Base-by-base conservation (phyloP, 208 protist species). In the Wallacemonas sp. region DNA sequence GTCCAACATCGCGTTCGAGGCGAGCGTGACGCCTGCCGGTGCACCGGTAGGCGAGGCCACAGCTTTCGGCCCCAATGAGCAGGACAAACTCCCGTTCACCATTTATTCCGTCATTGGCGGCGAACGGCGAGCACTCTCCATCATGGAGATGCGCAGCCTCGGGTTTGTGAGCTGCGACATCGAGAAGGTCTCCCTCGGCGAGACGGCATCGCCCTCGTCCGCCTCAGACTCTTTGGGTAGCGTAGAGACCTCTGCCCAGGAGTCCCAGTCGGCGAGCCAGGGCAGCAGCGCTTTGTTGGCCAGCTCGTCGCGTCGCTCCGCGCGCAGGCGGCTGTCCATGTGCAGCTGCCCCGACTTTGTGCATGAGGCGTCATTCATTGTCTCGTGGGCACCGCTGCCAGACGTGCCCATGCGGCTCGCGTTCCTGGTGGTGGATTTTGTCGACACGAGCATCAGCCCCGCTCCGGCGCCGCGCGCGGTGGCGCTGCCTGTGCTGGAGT, bases 381-480 rank as follows among this genome's bases (percentile, higher is more conserved):
- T 83, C 3, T 63, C 71, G 24, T 79, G 78, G 76, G 39, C 48
- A 6, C 30, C 74, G 8, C 68, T 91, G 8, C 44, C 74, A 0
- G 65, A 83, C 13, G 71, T 75, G 13, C 66, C 85, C 19, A 91
- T 91, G 69, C 85, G 85, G 2, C 73, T 91, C 24, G 73, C 81
- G 13, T 78, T 75, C 21, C 57, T 89, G 1, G 53, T 64, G 10
- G 67, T 81, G 12, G 52, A 55, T 34, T 39, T 83, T 0, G 33
- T 60, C 17, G 48, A 65, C 26, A 57, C 39, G 24, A 52, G 19
- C 44, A 17, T 17, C 24, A 54, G 24, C 22, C 42, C 38, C 4
- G n/a, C 42, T 0, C 26, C 38, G 6, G 53, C 60, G 9, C 37
- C 65, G 30, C 36, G 36, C 29, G 46, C 42, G 57, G 64, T 65